Evolutionary conservation across 2,329 filamentous ascomycete species (phyloP), one percentile per base, ranked within the genome.

Genomic region (Fusarium floridanum): DNA sequence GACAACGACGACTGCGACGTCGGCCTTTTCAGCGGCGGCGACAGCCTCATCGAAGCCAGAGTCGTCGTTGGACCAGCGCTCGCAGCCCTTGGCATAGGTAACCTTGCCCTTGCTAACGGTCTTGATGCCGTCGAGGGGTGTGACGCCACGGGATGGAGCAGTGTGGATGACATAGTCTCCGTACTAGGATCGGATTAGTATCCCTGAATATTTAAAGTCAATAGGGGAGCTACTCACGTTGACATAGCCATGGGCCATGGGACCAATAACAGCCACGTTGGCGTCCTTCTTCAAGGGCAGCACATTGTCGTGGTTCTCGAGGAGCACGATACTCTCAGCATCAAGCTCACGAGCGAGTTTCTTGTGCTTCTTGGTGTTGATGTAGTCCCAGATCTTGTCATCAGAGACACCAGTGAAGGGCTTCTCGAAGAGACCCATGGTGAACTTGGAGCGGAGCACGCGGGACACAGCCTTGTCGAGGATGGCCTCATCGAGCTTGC

Each of bases 91-190:
- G 0, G 92, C 89, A 76, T 92, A 94, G 20, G 89, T 91, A 3
- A 94, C 86, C 1, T 83, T 88, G 43, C 89, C 91, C 20, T 87
- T 87, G 73, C 90, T 88, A 20, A 88, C 88, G 12, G 88, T 86
- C 66, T 87, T 88, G 76, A 94, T 93, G 27, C 92, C 92, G 68
- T 93, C 91, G 5, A 93, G 85, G 5, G 93, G 93, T 1, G 91
- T 94, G 6, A 94, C 88, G 37, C 93, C 93, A 36, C 88, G 87
- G 76, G 89, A 89, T 76, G 91, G 88, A 16, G 91, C 89, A 56
- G 86, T 84, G 78, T 91, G 90, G 22, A 93, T 91, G 17, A 94
- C 92, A 76, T 94, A 94, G 81, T 94, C 92, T 61, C 93, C 93
- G 68, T 94, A 92, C 87, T 75, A 41, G 16, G 68, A 41, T n/a